Base-by-base conservation (phyloP, 2,329 filamentous ascomycete species). In the Emergomyces africanus region DNA sequence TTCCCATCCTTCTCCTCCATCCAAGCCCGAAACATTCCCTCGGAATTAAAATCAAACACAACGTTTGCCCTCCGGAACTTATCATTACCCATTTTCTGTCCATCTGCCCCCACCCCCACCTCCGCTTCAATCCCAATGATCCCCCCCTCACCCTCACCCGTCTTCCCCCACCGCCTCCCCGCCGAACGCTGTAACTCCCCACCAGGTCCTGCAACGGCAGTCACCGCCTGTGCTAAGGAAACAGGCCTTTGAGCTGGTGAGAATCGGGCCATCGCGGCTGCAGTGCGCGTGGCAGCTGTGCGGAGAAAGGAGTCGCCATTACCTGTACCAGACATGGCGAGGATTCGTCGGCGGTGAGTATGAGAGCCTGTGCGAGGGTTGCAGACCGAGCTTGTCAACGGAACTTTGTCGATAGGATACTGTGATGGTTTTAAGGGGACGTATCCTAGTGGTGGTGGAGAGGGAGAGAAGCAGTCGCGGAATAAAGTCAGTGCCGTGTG, bases 271-370 rank as follows among this genome's bases (percentile, higher is more conserved):
- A 91, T 86, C 0, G 89, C 83, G 1, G 83, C 86, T 0, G 86
- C 83, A 0, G 88, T 91, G 37, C 88, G 83, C 0, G 81, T 83
- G 1, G 90, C 90, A 15, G 79, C 81, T 1, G 83, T 76, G 3
- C 89, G 84, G 18, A 95, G 78, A 70, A 95, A 96, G 0, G 88
- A 89, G 72, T 96, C 90, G 0, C 91, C 90, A 66, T 96, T 95
- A 0, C 90, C 91, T 0, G 90, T 92, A 0, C 89, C 88, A 0
- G 88, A 92, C 10, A 89, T 75, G 0, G 80, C 88, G 68, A 82
- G 69, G 2, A 75, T 75, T 54, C 74, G 71, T 48, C 53, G 37
- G 33, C 20, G 50, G n/a, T 39, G 33, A 44, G 41, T 44, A 18
- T 23, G 2, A 9, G 20, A 23, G 48, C 39, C 18, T 53, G 4